phyloP scores from a whole-genome alignment of 83 land plant species.

The Diphasiastrum complanatum region DNA sequence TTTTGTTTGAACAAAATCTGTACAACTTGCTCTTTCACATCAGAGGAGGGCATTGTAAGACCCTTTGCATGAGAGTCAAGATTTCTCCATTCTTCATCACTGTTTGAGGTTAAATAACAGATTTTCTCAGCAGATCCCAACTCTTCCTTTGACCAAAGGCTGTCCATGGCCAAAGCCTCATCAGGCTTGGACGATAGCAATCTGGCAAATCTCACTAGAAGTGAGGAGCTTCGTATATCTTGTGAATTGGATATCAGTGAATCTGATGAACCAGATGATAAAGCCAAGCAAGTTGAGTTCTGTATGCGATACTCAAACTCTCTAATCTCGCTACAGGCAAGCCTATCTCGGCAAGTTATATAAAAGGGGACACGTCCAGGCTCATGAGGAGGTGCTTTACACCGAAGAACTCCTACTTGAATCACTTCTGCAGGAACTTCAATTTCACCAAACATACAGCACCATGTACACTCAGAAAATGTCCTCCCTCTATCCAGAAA shows the following conservation, averaged over 20 bases:
- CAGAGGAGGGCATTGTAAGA: background rate
- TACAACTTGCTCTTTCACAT: conserved; percentile 28
- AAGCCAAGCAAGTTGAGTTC: too few species aligned
- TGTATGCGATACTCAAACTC: conserved; percentile 70
- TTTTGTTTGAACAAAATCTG: conserved; percentile 40
- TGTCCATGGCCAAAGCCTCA: conserved; percentile 20
- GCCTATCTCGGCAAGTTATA: conserved; percentile 60
- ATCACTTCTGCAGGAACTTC: conserved; percentile 76
- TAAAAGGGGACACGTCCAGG: conserved; percentile 72
- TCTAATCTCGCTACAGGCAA: conserved; percentile 75
- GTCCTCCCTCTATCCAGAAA: conserved; percentile 40
- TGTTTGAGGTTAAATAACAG: conserved; percentile 26
- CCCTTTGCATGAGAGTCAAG: conserved; percentile 14
- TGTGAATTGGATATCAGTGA: background rate
- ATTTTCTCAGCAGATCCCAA: conserved; percentile 21
- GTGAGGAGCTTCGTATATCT: background rate
- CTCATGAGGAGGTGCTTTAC: conserved; percentile 47
- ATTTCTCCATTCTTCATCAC: conserved; percentile 30
- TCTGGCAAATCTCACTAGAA: conserved; percentile 50
- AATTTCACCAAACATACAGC: conserved; percentile 88
- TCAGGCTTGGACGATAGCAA: conserved; percentile 21
- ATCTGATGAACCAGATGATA: background rate
- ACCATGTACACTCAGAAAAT: conserved; percentile 38
- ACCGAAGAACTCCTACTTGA: conserved; percentile 48
- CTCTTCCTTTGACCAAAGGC: conserved; percentile 24